Evolutionary conservation across 169 alveolate species (phyloP), one percentile per base, ranked within the genome.

Genomic region (Plasmodium ovale): DNA sequence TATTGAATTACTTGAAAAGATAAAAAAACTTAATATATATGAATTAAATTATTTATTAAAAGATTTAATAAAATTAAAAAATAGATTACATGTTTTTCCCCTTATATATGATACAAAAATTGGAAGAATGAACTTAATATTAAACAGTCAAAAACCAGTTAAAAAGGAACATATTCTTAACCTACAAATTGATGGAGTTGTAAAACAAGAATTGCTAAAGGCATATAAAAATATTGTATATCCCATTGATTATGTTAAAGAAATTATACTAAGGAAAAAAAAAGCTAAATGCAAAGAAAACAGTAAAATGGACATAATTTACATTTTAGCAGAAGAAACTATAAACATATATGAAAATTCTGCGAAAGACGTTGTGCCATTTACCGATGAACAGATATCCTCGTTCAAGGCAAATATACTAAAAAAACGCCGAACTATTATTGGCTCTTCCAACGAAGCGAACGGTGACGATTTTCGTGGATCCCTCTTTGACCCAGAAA

Each of bases 281-380:
- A 27, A 53, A 33, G 68, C 60, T 12, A 25, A 29, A 62, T 39
- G 39, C 25, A 31, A 21, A 60, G 59, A 54, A 29, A 70, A 85
- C 27, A 33, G 33, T 10, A 58, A 85, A 60, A 69, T 85, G 72
- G 37, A 31, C 12, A 37, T 67, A 23, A 70, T 85, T 9, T 68
- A 67, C 33, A 53, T 85, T 21, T 53, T 85, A 60, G 91, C 87
- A 7, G 91, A 85, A 5, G 91, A 85, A 85, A 85, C 87, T 44
- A 85, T 85, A 42, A 69, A 68, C 29, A 29, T 85, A 10, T 85
- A 85, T 69, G 91, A 85, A 60, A 85, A 85, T 49, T 85, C 91
- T 14, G 91, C 91, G 31, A 85, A 85, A 51, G 68, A 85, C 29
- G 91, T 85, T 0, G 74, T 68, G 35, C 91, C 91, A 1, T 62